Percentiles rank a stretch among this genome's conserved stretches.
Conservation (phyloP, 1,284 basidiomycete genomes). For the Ceratobasidium sp. region DNA sequence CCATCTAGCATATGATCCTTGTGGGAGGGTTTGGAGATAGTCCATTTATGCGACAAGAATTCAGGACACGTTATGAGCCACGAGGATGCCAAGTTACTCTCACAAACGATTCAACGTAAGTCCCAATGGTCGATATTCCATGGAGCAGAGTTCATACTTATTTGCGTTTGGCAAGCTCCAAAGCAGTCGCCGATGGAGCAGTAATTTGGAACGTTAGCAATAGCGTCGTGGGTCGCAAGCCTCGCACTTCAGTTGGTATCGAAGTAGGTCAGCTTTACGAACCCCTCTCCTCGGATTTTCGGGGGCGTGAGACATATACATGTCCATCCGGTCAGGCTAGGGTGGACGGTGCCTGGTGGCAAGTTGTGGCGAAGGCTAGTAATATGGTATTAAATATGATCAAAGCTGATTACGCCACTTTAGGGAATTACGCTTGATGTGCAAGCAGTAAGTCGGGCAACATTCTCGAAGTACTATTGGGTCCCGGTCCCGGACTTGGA, state of each 20-base stretch:
- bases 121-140: not conserved
- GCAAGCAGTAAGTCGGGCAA: not conserved
- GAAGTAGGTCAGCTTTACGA: not conserved
- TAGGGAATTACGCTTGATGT: conserved; percentile 7
- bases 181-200: conserved; percentile 40
- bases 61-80: not conserved
- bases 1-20: conserved; percentile 36
- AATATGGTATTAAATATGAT: not conserved
- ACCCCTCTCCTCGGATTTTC: not conserved
- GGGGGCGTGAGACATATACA: not conserved
- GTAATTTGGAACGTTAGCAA: conserved; percentile 24
- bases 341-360: not conserved
- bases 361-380: not conserved
- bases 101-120: conserved; percentile 42
- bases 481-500: not conserved
- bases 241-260: not conserved
- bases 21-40: conserved; percentile 44
- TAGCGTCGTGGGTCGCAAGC: conserved; percentile 14
- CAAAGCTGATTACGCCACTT: not conserved
- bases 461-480: not conserved
- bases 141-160: not conserved
- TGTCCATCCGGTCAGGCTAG: not conserved
- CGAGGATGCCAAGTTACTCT: conserved; percentile 20
- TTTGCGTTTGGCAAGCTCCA: conserved; percentile 7
- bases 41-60: conserved; percentile 34